Evolutionary conservation across 306 rosid species (phyloP), one percentile per base, ranked within the genome.

Genomic region (Begonia masoniana): DNA sequence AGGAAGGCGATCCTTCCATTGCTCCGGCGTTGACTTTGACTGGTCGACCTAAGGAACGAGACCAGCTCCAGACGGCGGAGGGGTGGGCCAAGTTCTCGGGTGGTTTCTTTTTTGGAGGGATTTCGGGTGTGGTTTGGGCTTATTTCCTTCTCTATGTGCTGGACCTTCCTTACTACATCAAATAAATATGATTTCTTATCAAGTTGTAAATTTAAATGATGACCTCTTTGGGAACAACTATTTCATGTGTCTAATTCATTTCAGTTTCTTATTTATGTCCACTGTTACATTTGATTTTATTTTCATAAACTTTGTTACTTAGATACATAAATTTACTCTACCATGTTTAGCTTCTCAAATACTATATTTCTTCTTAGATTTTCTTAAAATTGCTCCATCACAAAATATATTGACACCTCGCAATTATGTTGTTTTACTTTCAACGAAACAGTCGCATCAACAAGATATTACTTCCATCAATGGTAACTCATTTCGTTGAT

Each of bases 21-120:
- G 96, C 96, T 0, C 99, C 99, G 0, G 59, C 79, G 0, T 60
- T 91, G 59, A 91, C 99, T 47, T 62, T 91, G 26, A 91, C 99
- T 0, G 96, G 99, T 24, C 63, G 96, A 52, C 76, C 79, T 75
- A 91, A 91, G 83, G 69, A 68, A 68, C 99, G 96, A 2, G 99
- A 91, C 63, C 94, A 68, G 81, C 72, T 91, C 23, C 99, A 86
- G 50, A 91, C 99, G 0, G 88, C 99, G 0, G 96, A 91, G 0
- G 99, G 99, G 9, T 91, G 99, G 96, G 84, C 94, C 59, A 86
- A 83, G 71, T 91, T 91, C 81, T 71, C 84, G 7, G 96, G 99
- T 2, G 99, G 99, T 1, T 92, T 92, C 79, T 92, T 92, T 76
- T 92, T 92, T 9, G 99, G 99, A 0, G 99, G 99, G 13, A 79